Evolutionary conservation across 2,329 filamentous ascomycete species (phyloP).

Genomic region (Diaporthe sp.): DNA sequence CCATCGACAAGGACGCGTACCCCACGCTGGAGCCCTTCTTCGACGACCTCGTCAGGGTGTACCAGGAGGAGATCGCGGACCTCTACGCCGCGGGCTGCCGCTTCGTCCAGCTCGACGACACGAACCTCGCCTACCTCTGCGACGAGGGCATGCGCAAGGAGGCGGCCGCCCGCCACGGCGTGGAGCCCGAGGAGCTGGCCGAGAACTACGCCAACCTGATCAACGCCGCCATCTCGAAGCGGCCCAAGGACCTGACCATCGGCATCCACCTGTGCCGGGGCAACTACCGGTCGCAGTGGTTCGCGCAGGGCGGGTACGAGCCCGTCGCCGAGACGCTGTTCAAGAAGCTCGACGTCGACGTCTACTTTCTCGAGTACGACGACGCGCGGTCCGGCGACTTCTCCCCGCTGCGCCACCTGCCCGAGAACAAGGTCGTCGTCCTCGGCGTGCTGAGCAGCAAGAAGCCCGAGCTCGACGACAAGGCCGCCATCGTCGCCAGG

Average conservation of each 20-base stretch:
- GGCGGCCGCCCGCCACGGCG: constrained; percentile 64
- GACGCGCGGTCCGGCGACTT: constrained; percentile 69
- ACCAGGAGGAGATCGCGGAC: constrained; percentile 66
- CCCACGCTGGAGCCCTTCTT: constrained; percentile 69
- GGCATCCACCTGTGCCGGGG: constrained; percentile 70
- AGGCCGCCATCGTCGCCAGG: constrained; percentile 54
- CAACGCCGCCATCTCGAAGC: constrained; percentile 65
- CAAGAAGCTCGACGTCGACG: constrained; percentile 61
- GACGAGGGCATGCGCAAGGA: constrained; percentile 67
- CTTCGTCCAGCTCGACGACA: constrained; percentile 71
- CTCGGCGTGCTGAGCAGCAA: constrained; percentile 69
- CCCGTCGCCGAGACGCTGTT: constrained; percentile 61
- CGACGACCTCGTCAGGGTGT: constrained; percentile 66
- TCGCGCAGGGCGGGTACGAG: constrained; percentile 70
- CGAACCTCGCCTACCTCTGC: constrained; percentile 71
- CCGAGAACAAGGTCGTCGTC: constrained; percentile 67
- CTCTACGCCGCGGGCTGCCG: constrained; percentile 67
- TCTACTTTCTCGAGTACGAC: constrained; percentile 72
- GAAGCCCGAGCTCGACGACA: constrained; percentile 68
- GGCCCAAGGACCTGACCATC: constrained; percentile 66
- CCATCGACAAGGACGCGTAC: constrained; percentile 66
- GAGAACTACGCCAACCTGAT: constrained; percentile 67
- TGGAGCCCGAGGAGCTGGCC: constrained; percentile 62
- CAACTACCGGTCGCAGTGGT: constrained; percentile 70
- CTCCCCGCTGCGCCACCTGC: constrained; percentile 65